Percentiles rank a stretch among this genome's conserved stretches.
Conservation (phyloP, 2,329 filamentous ascomycete genomes). For the Talaromyces islandicus region DNA sequence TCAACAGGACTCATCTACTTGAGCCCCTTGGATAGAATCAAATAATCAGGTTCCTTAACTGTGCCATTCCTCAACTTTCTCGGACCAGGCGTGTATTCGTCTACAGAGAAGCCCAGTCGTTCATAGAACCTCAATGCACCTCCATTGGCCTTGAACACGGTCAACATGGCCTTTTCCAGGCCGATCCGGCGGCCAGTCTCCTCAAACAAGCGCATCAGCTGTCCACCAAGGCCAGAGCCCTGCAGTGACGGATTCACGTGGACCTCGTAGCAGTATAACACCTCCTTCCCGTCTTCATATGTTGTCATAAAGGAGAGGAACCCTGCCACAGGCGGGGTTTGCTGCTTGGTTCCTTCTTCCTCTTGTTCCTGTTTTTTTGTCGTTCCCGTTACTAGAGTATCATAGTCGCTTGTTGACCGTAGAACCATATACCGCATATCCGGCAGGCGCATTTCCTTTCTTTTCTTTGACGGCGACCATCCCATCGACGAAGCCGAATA, state of each 20-base stretch:
- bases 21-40: conserved; percentile 47
- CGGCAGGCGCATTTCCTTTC: conserved; percentile 51
- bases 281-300: conserved; percentile 49
- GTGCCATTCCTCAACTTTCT: conserved; percentile 45
- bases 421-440: conserved; percentile 56
- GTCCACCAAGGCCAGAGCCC: conserved; percentile 46
- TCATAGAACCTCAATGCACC: conserved; percentile 46
- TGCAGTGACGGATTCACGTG: conserved; percentile 44
- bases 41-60: conserved; percentile 45
- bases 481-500: conserved; percentile 49
- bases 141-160: conserved; percentile 50
- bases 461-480: conserved; percentile 51
- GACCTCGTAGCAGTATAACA: conserved; percentile 61
- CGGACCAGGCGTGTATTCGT: conserved; percentile 48
- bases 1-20: not conserved
- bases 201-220: conserved; percentile 46
- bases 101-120: conserved; percentile 45
- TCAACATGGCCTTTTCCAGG: conserved; percentile 55
- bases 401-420: conserved; percentile 14
- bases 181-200: conserved; percentile 40
- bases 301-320: conserved; percentile 54
- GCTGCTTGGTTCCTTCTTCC: not conserved
- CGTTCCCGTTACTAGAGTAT: not conserved
- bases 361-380: not conserved
- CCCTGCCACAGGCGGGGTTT: conserved; percentile 22